Percentiles rank a stretch among this genome's conserved stretches.
Conservation (phyloP, 2,329 filamentous ascomycete species). For the Fonsecaea pedrosoi region DNA sequence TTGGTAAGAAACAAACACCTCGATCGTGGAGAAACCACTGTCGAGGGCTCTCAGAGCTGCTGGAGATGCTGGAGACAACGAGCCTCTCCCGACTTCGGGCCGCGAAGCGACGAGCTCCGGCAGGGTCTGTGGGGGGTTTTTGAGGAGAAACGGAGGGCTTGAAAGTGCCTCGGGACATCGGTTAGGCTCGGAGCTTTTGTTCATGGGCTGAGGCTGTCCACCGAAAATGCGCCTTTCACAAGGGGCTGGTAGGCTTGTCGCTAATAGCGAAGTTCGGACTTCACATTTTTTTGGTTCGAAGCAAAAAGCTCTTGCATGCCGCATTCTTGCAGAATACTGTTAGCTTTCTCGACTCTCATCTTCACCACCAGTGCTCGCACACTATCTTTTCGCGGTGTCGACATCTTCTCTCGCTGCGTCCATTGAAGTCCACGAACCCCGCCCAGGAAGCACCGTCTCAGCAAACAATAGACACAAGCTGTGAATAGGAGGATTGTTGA, state of each 20-base stretch:
- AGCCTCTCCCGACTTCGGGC: conserved; percentile 19
- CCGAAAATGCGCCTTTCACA: conserved; percentile 20
- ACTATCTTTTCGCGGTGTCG: not conserved
- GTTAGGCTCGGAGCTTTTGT: conserved; percentile 11
- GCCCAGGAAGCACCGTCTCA: not conserved
- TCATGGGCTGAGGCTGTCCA: conserved; percentile 3
- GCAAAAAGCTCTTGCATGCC: conserved; percentile 1
- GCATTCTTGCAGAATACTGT: not conserved
- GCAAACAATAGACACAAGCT: not conserved
- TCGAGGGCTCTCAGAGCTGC: conserved; percentile 1
- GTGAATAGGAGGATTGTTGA: not conserved
- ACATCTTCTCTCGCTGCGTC: not conserved
- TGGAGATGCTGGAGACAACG: not conserved
- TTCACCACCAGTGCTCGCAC: not conserved
- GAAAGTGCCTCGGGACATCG: conserved; percentile 19
- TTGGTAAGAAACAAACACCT: conserved; percentile 18
- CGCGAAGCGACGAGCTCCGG: conserved; percentile 11
- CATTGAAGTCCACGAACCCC: conserved; percentile 13
- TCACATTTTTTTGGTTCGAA: conserved; percentile 8
- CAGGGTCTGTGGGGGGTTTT: not conserved
- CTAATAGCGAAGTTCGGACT: conserved; percentile 1
- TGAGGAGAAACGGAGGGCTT: conserved; percentile 6
- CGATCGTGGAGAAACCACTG: not conserved
- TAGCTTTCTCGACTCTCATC: not conserved
- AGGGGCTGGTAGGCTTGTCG: not conserved